Base-by-base conservation (phyloP, 2,329 filamentous ascomycete genomes). In the Atkinsonella hypoxylon region DNA sequence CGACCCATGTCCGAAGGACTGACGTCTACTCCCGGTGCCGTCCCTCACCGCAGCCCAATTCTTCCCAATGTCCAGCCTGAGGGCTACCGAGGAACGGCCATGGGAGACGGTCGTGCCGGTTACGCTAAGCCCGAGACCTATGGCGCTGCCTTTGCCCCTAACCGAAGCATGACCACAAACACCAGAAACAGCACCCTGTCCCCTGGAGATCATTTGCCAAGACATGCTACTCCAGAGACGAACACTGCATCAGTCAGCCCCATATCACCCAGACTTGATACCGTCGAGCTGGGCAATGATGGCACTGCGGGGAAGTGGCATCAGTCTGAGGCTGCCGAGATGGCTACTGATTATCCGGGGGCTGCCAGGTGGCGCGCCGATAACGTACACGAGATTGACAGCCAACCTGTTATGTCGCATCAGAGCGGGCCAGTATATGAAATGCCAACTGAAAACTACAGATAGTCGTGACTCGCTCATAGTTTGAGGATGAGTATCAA, bases 371-470 rank as follows among this genome's bases (percentile, higher is more conserved):
- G 67, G 65, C 60, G 65, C 50, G 62, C 63, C 51, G 55, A 62
- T 13, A 56, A 64, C 42, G 67, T 68, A 3, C 59, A 66, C 3
- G 68, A 71, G 60, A 69, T 70, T 52, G 68, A 70, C 50, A 60
- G 66, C 45, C 59, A 64, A 42, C 58, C 65, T 31, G 60, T 68
- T 5, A 55, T 62, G 56, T 58, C 49, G 56, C 64, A 58, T 54
- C 63, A 61, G 55, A 66, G 56, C 38, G 65, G 64, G 1, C 65
- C 65, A 1, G 67, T 72, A 5, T 72, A 68, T 51, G 70, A 72
- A 61, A 72, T 72, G 70, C 66, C 69, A 3, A 56, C 64, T 12
- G 62, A 70, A 55, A 54, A 51, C 31, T 71, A 69, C 55, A 61
- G 62, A 51, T 71, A 61, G 26, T 26, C 17, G 11, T 32, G 31